phyloP scores from a whole-genome alignment of 305 asterid species.

The Caryopteris hybrid region DNA sequence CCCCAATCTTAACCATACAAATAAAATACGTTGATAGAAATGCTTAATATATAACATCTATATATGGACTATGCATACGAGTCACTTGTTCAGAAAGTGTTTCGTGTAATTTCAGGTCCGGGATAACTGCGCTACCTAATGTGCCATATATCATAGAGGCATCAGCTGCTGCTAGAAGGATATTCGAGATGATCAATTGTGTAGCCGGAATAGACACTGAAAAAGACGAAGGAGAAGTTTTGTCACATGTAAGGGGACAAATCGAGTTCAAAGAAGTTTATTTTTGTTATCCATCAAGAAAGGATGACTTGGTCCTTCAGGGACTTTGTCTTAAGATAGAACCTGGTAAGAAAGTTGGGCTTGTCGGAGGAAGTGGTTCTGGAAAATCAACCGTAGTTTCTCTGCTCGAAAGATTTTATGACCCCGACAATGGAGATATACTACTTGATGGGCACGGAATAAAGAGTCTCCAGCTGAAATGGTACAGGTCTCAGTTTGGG shows the following conservation, averaged over 20 bases:
- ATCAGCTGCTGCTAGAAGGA: conserved; percentile 40
- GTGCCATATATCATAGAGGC: conserved; percentile 50
- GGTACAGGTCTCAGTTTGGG: conserved; percentile 63
- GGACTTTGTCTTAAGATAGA: conserved; percentile 39
- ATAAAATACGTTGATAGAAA: too few relatives aligned
- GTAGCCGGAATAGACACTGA: conserved; percentile 43
- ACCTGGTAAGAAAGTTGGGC: conserved; percentile 51
- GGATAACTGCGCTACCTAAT: conserved; percentile 38
- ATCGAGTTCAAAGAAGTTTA: conserved; percentile 52
- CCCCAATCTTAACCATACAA: background rate
- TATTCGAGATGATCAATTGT: conserved; percentile 45
- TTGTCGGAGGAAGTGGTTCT: conserved; percentile 73
- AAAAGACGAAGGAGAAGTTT: conserved; percentile 32
- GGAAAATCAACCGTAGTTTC: conserved; percentile 63
- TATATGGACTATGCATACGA: too few relatives aligned
- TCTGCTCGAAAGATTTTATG: conserved; percentile 63
- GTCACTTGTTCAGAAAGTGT: too few relatives aligned
- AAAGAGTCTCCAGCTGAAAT: conserved; percentile 43
- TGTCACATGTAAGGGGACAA: conserved; percentile 40
- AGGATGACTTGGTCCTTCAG: conserved; percentile 37
- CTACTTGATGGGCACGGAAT: conserved; percentile 51
- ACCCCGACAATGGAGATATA: conserved; percentile 55
- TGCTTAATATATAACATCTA: too few relatives aligned
- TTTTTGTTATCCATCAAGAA: conserved; percentile 64
- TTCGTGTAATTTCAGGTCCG: conserved; percentile 28